phyloP scores from a whole-genome alignment of 2,329 filamentous ascomycete species.

The Epichloe glyceriae region DNA sequence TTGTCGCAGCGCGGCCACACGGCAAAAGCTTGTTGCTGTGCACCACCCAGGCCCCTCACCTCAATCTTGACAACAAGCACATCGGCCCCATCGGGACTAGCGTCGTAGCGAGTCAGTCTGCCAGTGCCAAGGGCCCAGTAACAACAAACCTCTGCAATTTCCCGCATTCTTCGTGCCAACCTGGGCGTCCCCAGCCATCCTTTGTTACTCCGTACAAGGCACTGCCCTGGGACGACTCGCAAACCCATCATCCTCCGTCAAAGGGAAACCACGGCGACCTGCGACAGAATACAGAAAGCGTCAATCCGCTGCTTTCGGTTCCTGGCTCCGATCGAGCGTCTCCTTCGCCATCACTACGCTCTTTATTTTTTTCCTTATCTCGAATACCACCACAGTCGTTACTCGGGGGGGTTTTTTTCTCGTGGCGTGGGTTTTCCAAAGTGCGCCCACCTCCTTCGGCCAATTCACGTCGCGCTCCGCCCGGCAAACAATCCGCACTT shows the following conservation, averaged over 20 bases:
- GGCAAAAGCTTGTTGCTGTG: not conserved
- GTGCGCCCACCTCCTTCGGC: not conserved
- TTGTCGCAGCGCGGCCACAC: not conserved
- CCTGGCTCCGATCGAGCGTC: slow-evolving; percentile 1
- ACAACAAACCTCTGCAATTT: slow-evolving; percentile 24
- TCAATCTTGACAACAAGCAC: not conserved
- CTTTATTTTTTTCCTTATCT: slow-evolving; percentile 7
- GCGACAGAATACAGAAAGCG: slow-evolving; percentile 1
- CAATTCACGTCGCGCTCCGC: not conserved
- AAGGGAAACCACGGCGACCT: slow-evolving; percentile 4
- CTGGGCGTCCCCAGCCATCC: slow-evolving; percentile 5
- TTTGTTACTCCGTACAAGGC: slow-evolving; percentile 4
- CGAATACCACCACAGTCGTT: not conserved
- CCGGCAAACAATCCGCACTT: not conserved
- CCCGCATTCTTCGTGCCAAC: slow-evolving; percentile 18
- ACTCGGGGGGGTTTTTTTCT: not conserved
- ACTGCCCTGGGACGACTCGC: not conserved
- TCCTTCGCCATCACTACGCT: slow-evolving; percentile 8
- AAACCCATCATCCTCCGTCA: slow-evolving; percentile 6
- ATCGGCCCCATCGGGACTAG: slow-evolving; percentile 8
- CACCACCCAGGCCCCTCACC: slow-evolving; percentile 1
- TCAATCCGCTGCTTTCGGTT: slow-evolving; percentile 4
- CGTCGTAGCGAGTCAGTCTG: slow-evolving; percentile 9
- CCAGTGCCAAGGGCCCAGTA: slow-evolving; percentile 9
- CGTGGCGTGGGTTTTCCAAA: not conserved